Evolutionary conservation across 331 rosid genomes (phyloP), one percentile per base, ranked within the genome.

Genomic region (Malus hybrid): DNA sequence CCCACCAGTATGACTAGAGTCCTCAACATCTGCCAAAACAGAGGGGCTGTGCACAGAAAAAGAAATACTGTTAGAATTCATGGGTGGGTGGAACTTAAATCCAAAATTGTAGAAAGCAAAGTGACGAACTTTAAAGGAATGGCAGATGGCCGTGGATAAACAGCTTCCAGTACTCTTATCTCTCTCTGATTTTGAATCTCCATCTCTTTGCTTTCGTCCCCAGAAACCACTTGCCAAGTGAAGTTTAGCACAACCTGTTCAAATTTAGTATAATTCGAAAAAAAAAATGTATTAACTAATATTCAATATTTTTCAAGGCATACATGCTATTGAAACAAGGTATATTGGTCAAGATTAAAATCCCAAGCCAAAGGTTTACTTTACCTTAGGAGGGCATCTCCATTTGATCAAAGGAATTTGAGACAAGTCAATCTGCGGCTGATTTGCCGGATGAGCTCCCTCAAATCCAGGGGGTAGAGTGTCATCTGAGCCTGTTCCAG

Each of bases 401-500:
- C 99, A 94, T 77, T 65, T 84, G 48, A 86, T 81, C 70, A 88
- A 64, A 44, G 92, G 96, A 83, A 94, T 90, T 70, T 92, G 88
- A 69, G 97, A 88, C 48, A 67, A 67, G 65, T 84, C 84, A 61
- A 91, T 74, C 85, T 90, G 92, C 62, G 54, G 80, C 78, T 85
- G 90, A 83, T 81, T 87, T 69, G 77, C 80, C 34, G 86, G 67
- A 77, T 75, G 88, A 70, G 87, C 80, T 79, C 91, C 96, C 83
- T 94, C 97, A 76, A 94, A 94, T 28, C 97, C 97, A 74, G 96
- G 97, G 76, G 99, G 99, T 67, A 90, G 83, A 82, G 60, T 76
- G 80, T 88, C 97, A 36, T 88, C 97, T 24, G 90, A 83, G 70
- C 92, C 87, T 60, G 85, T 76, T 42, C 89, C 96, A 16, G 87